Conservation (phyloP, 192 early-diverging fungal species). For the Coemansia sp. region DNA sequence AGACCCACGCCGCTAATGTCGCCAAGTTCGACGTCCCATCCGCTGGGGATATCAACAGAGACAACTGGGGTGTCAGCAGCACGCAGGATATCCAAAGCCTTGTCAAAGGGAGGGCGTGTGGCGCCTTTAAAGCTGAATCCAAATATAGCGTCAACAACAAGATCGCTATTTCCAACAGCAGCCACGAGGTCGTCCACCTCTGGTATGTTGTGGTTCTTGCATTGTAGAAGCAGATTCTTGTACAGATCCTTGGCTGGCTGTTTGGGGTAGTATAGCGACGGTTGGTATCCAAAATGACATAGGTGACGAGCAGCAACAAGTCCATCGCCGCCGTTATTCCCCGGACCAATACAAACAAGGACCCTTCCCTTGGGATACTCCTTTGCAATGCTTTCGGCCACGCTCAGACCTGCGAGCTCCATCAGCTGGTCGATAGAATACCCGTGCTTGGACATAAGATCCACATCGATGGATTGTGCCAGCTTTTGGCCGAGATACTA, state of each 20-base stretch:
- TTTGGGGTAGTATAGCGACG: constrained; percentile 80
- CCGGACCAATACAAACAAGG: constrained; percentile 75
- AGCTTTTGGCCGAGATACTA: constrained; percentile 47
- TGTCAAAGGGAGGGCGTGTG: constrained; percentile 71
- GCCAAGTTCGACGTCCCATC: constrained; percentile 93
- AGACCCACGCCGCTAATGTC: constrained; percentile 46
- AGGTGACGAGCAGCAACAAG: constrained; percentile 93
- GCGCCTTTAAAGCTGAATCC: constrained; percentile 87
- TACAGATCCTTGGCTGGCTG: constrained; percentile 72
- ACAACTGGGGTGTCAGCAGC: constrained; percentile 53
- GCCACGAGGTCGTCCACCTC: constrained; percentile 51
- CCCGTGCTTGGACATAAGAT: constrained; percentile 84
- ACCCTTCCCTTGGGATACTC: constrained; percentile 64
- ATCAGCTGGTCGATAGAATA: constrained; percentile 88
- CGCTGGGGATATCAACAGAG: constrained; percentile 90
- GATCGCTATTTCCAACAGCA: constrained; percentile 53
- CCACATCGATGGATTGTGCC: constrained; percentile 66
- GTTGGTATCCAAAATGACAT: constrained; percentile 82
- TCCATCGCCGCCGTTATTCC: constrained; percentile 98
- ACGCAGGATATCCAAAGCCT: constrained; percentile 13
- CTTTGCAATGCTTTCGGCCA: constrained; percentile 79
- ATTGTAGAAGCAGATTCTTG: constrained; percentile 71
- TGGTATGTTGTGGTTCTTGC: constrained; percentile 63
- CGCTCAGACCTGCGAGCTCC: constrained; percentile 84
- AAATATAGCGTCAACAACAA: constrained; percentile 88